These are phyloP conservation scores for Isabelozyma heimii DNA, from an alignment of 805 yeast genomes.

Conservation along the genomic window DNA sequence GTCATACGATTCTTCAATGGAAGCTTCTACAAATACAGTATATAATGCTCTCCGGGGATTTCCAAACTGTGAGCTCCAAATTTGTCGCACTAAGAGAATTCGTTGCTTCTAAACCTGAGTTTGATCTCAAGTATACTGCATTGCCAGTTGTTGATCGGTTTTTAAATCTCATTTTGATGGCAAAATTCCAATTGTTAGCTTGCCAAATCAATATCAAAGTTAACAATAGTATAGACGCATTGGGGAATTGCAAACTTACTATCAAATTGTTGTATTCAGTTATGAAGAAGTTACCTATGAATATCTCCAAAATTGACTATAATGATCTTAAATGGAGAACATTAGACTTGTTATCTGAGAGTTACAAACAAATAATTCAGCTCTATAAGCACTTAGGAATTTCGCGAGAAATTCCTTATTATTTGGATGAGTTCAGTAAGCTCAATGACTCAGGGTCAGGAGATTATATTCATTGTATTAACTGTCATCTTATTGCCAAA, in stretches of 20 bases:
- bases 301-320: slow-evolving; percentile 12
- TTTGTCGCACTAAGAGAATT: slow-evolving; percentile 18
- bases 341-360: slow-evolving; percentile 26
- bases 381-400: slow-evolving; percentile 50
- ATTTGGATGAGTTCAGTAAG: slow-evolving; percentile 46
- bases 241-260: slow-evolving; percentile 44
- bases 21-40: slow-evolving; percentile 31
- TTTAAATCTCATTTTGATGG: slow-evolving; percentile 24
- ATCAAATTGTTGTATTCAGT: slow-evolving; percentile 54
- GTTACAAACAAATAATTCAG: slow-evolving; percentile 40
- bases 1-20: slow-evolving; percentile 16
- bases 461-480: slow-evolving; percentile 18
- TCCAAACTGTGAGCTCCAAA: slow-evolving; percentile 16
- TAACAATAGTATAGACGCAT: slow-evolving; percentile 23
- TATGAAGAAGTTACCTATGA: slow-evolving; percentile 36
- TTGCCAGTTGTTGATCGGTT: slow-evolving; percentile 17
- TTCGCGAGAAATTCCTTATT: slow-evolving; percentile 57
- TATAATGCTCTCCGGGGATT: slow-evolving; percentile 15
- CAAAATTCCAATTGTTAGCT: slow-evolving; percentile 33
- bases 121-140: slow-evolving; percentile 13
- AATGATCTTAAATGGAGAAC: slow-evolving; percentile 35
- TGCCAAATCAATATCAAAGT: slow-evolving; percentile 17
- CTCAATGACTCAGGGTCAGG: slow-evolving; percentile 27
- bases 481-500: slow-evolving; percentile 5
- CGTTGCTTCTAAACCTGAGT: slow-evolving; percentile 25